Base-by-base conservation (phyloP, 164 flowering plant species). In the Echeveria elegans region DNA sequence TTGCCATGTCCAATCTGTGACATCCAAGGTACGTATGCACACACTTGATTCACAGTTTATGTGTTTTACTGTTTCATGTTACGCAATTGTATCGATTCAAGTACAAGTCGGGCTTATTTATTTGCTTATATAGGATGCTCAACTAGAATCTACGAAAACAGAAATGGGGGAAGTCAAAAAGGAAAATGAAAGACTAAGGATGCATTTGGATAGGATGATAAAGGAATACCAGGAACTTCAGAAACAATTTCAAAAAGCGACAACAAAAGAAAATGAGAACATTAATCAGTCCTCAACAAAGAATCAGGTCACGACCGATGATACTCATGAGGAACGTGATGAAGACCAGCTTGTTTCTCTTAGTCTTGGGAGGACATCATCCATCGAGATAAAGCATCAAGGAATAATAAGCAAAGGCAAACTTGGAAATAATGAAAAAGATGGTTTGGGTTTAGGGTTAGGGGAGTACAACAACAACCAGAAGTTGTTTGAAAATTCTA, bases 271-370 rank as follows among this genome's bases (percentile, higher is more conserved):
- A 2, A 16, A 65, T 41, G 60, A 63, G 21, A 72, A 60, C n/a
- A 18, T 67, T 53, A 36, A 70, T 24, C 45, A 72, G 16, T 26
- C 58, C 1, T 21, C 58, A 23, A 7, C 18, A 4, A 24, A 28
- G 10, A 53, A 26, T 53, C 60, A 53, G 18, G 31, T 28, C 31
- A 26, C 31, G 26, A 28, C 60, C 6, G 24, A 26, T 63, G 41
- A 63, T 32, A 19, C 18, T 48, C 68, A 10, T 9, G n/a, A 30
- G 18, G 76, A 72, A 62, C 75, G 75, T 31, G 65, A 63, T 0
- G 82, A 82, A 74, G 88, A 89, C 6, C 80, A 81, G 21, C 79
- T 89, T 2, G 86, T 87, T 10, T 88, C 88, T n/a, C 87, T 90
- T 65, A 73, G 84, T 52, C 93, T 90, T 18, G 96, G 96, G 31